Conservation (phyloP, 495 filamentous ascomycete species). For the Penicillium canescens region DNA sequence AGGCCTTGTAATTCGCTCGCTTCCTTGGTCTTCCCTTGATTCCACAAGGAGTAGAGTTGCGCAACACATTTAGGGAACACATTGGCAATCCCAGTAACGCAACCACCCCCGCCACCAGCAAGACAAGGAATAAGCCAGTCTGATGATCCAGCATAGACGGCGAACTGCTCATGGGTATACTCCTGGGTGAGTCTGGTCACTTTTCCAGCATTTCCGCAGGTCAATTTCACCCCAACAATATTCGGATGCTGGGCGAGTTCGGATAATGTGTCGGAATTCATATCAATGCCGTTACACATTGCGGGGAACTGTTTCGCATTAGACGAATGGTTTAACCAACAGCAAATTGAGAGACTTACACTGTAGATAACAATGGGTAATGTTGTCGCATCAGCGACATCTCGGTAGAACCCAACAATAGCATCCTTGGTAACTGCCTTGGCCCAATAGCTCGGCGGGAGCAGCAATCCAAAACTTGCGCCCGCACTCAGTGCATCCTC, state of each 20-base stretch:
- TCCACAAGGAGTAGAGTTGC: slow-evolving; percentile 62
- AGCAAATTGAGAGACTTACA: slow-evolving; percentile 5
- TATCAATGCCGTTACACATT: slow-evolving; percentile 65
- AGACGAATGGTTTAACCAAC: not conserved
- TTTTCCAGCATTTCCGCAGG: slow-evolving; percentile 66
- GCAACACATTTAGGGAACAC: slow-evolving; percentile 64
- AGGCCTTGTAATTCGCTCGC: slow-evolving; percentile 70
- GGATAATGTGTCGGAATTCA: slow-evolving; percentile 57
- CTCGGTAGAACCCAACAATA: slow-evolving; percentile 55
- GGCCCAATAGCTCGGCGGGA: slow-evolving; percentile 61
- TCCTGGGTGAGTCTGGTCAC: slow-evolving; percentile 50
- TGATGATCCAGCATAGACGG: slow-evolving; percentile 61
- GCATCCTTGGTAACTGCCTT: slow-evolving; percentile 55
- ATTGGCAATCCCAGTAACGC: slow-evolving; percentile 66
- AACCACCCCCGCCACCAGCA: slow-evolving; percentile 56
- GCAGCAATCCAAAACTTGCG: slow-evolving; percentile 55
- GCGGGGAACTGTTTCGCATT: slow-evolving; percentile 53
- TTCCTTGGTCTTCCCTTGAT: slow-evolving; percentile 58
- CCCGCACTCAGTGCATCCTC: slow-evolving; percentile 54
- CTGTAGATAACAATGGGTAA: slow-evolving; percentile 64
- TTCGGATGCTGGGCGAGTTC: slow-evolving; percentile 49
- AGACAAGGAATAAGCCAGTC: slow-evolving; percentile 60
- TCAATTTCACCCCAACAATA: slow-evolving; percentile 64
- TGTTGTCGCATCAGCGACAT: slow-evolving; percentile 48
- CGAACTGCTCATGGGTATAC: slow-evolving; percentile 53